Conservation (phyloP, 1,284 basidiomycete species). For the Entoloma clypeatum region DNA sequence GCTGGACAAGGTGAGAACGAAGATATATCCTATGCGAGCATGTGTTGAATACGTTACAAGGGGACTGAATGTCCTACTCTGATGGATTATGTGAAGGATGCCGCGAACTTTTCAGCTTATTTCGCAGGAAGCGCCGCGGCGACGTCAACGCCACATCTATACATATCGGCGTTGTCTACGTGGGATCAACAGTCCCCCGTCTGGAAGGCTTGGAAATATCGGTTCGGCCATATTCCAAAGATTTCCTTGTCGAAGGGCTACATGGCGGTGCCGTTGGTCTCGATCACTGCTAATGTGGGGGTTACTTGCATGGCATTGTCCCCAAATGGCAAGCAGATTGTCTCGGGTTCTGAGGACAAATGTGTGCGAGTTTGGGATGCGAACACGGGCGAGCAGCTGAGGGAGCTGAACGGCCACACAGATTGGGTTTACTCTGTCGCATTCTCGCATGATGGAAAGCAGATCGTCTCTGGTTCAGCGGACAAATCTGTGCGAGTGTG, state of each 20-base stretch:
- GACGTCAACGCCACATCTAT: constrained; percentile 4
- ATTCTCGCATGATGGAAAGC: too few species aligned
- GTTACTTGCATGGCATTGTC: background rate
- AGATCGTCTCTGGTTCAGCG: too few species aligned
- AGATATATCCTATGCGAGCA: background rate
- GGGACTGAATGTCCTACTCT: background rate
- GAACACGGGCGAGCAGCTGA: too few species aligned
- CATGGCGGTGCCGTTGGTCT: constrained; percentile 1
- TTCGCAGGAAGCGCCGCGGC: background rate
- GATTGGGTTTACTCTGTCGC: too few species aligned
- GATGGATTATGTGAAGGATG: background rate
- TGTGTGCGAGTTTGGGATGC: constrained; percentile 5
- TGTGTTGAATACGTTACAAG: background rate
- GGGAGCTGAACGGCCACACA: too few species aligned
- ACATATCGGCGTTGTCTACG: background rate
- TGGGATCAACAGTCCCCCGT: background rate
- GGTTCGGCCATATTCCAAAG: background rate
- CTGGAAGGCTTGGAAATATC: background rate
- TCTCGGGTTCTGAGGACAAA: constrained; percentile 7
- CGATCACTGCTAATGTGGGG: background rate
- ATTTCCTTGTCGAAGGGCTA: background rate
- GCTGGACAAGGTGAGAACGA: constrained; percentile 3
- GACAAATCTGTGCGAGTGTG: background rate
- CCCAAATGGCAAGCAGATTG: background rate
- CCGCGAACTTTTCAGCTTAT: background rate